Conservation (phyloP, 495 filamentous ascomycete genomes). For the Tuber microsphaerosporum region DNA sequence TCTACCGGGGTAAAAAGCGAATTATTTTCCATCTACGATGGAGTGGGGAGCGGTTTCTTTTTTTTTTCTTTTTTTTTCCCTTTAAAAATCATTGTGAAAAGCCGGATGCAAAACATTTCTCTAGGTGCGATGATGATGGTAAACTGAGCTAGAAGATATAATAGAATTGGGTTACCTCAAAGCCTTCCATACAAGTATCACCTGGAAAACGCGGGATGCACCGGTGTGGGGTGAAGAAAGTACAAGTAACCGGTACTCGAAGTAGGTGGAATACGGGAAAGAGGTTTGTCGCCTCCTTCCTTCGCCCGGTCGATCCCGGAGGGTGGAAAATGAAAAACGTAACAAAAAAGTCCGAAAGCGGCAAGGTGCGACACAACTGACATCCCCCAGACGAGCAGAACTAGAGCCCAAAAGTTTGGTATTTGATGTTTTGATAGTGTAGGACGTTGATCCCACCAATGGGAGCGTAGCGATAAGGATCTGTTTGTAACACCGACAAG, state of each 20-base stretch:
- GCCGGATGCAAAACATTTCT: neutral
- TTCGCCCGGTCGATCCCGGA: neutral
- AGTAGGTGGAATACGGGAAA: neutral
- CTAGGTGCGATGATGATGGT: neutral
- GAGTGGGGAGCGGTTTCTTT: neutral
- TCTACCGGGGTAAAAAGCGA: neutral
- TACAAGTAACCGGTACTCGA: neutral
- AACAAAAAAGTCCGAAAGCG: neutral
- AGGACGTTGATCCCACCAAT: constrained; percentile 26
- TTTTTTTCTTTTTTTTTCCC: neutral
- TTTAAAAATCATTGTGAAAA: neutral
- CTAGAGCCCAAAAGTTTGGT: constrained; percentile 13
- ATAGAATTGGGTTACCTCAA: neutral
- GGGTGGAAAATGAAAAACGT: neutral
- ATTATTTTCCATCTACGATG: neutral
- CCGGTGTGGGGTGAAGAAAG: neutral
- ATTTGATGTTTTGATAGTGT: constrained; percentile 36
- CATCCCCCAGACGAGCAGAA: neutral
- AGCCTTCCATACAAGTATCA: neutral
- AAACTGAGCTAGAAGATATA: neutral
- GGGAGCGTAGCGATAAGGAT: constrained; percentile 28
- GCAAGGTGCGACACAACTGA: neutral
- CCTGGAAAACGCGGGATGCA: neutral
- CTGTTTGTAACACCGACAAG: constrained; percentile 27
- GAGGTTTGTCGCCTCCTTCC: neutral